phyloP scores from a whole-genome alignment of 2,329 filamentous ascomycete genomes.

The Botrytis medusae region DNA sequence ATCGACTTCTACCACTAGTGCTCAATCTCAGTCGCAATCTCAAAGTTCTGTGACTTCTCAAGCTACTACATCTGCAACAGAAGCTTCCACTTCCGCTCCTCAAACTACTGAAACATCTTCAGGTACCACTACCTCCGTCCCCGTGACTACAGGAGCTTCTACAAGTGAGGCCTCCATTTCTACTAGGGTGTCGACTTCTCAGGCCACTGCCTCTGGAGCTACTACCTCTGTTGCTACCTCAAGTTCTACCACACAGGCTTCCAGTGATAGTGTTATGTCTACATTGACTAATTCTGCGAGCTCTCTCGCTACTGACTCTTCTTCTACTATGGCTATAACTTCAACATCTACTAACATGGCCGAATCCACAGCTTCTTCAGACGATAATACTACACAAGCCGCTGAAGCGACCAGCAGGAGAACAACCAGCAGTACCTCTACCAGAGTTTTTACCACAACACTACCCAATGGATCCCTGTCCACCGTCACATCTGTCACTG shows the following conservation, averaged over 20 bases:
- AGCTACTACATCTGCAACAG: neutral
- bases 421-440: conserved; percentile 19
- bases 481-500: conserved; percentile 33
- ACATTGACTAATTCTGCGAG: conserved; percentile 21
- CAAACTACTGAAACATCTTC: conserved; percentile 7
- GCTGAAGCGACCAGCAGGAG: conserved; percentile 22
- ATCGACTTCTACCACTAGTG: conserved; percentile 13
- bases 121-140: neutral
- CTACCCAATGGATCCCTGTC: conserved; percentile 31
- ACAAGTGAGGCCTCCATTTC: conserved; percentile 20
- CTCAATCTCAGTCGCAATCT: conserved; percentile 15
- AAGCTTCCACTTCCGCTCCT: conserved; percentile 11
- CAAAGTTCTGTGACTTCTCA: conserved; percentile 18
- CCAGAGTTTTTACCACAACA: conserved; percentile 35
- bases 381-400: conserved; percentile 20
- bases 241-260: conserved; percentile 28
- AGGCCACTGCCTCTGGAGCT: conserved; percentile 25
- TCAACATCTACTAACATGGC: conserved; percentile 24
- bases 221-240: conserved; percentile 23
- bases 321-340: conserved; percentile 20
- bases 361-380: conserved; percentile 23
- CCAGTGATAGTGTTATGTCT: conserved; percentile 25
- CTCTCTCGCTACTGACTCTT: conserved; percentile 23
- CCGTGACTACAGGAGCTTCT: conserved; percentile 14
- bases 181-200: conserved; percentile 16